phyloP scores from a whole-genome alignment of 2,329 filamentous ascomycete genomes.

The Claviceps sp. region DNA sequence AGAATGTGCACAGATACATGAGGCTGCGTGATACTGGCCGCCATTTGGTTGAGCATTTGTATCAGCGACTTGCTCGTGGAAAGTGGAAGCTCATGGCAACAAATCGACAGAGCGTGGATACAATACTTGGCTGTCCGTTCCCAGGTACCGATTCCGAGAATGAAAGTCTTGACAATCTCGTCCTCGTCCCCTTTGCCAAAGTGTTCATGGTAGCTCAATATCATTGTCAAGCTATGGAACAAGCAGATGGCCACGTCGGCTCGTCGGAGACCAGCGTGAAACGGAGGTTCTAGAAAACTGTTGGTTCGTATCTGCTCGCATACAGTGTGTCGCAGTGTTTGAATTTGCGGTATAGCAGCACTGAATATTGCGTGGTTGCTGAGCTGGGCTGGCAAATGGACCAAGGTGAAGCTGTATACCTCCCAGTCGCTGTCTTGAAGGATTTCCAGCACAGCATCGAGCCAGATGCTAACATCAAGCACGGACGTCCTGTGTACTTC shows the following conservation, averaged over 20 bases:
- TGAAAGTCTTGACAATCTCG: conserved; percentile 75
- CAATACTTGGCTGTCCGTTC: conserved; percentile 83
- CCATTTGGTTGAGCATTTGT: conserved; percentile 82
- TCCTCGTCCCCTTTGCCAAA: conserved; percentile 80
- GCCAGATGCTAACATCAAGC: conserved; percentile 53
- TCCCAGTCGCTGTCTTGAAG: conserved; percentile 76
- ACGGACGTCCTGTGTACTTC: conserved; percentile 22
- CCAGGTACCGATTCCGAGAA: conserved; percentile 70
- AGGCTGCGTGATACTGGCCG: conserved; percentile 87
- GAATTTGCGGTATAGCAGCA: conserved; percentile 59
- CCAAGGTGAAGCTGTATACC: conserved; percentile 78
- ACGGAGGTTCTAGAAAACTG: conserved; percentile 68
- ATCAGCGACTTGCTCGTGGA: conserved; percentile 78
- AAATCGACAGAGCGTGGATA: conserved; percentile 88
- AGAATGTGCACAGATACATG: conserved; percentile 88
- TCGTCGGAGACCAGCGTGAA: conserved; percentile 65
- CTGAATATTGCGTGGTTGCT: conserved; percentile 80
- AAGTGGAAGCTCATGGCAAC: conserved; percentile 83
- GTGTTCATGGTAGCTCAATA: conserved; percentile 79
- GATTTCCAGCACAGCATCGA: conserved; percentile 65
- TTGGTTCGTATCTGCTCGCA: conserved; percentile 74
- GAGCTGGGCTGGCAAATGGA: conserved; percentile 75
- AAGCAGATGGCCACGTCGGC: conserved; percentile 82
- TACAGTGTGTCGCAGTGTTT: conserved; percentile 58
- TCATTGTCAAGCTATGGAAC: conserved; percentile 73